A percentile compares a stretch with the other conserved stretches of the same genome.
Conservation (phyloP, 2,329 filamentous ascomycete species). For the Xenoacremonium recifei region DNA sequence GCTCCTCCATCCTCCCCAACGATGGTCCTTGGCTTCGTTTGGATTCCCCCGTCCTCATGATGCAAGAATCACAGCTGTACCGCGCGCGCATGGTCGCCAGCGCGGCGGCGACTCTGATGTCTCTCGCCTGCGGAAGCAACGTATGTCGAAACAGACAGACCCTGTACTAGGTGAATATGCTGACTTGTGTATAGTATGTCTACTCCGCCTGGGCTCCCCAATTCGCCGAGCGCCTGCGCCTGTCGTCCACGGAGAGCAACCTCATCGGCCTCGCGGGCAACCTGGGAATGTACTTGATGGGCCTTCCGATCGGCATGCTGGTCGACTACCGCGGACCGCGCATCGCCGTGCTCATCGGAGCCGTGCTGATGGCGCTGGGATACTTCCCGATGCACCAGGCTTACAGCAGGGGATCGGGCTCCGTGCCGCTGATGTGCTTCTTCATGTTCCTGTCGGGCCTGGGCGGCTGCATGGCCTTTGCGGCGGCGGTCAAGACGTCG, state of each 20-base stretch:
- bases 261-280: constrained; percentile 84
- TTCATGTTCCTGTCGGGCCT: constrained; percentile 84
- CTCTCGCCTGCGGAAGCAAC: constrained; percentile 90
- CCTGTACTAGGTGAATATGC: neutral
- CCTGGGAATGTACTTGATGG: constrained; percentile 89
- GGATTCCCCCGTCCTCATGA: too few relatives aligned
- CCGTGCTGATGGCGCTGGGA: constrained; percentile 69
- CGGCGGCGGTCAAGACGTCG: constrained; percentile 79
- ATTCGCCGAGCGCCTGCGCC: constrained; percentile 80
- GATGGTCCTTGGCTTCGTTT: too few relatives aligned
- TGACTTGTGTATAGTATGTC: constrained; percentile 67
- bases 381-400: constrained; percentile 85
- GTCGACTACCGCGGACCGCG: constrained; percentile 81
- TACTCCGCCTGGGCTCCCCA: constrained; percentile 98
- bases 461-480: constrained; percentile 89
- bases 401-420: constrained; percentile 65
- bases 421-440: constrained; percentile 67
- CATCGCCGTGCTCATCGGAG: constrained; percentile 73
- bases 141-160: constrained; percentile 45
- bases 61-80: constrained; percentile 41
- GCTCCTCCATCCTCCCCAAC: too few relatives aligned
- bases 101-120: constrained; percentile 78
- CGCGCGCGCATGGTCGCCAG: constrained; percentile 77
- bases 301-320: constrained; percentile 84
- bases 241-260: constrained; percentile 92